Evolutionary conservation across 805 yeast genomes (phyloP), one percentile per base, ranked within the genome.

Genomic region (Suhomyces canberraensis): DNA sequence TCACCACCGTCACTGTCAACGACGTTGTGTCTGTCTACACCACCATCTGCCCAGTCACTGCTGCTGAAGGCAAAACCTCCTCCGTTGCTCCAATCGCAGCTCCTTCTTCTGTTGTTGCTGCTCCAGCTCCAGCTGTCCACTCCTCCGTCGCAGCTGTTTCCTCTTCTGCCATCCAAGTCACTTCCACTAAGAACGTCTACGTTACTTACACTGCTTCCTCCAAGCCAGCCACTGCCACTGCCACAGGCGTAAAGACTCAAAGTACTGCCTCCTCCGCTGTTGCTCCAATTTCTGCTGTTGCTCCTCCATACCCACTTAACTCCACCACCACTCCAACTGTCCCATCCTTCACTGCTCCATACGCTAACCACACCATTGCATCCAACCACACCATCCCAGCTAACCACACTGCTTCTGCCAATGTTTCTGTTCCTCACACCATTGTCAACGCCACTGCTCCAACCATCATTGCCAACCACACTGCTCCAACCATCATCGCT

Each of bases 1-100:
- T 35, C 33, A 47, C 49, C 27, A 48, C 54, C 17, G 38, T 42
- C 19, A 47, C 49, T 14, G 49, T 41, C 7, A 37, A 42, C 33
- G 41, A 31, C 13, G 35, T 33, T 20, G 40, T 26, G 4, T 48
- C 56, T 18, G 40, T 46, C 16, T 50, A 28, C 40, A 36, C 47
- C 32, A 45, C 49, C 24, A 37, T 38, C 25, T 42, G 47, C 25
- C 49, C 49, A 26, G 15, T 37, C 15, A 25, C 45, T 16, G 41
- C 36, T 7, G 35, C 35, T 13, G 16, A 41, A 28, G 19, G 35
- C 16, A 20, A 41, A 14, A 25, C 39, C 27, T 33, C 42, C 26
- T 9, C 39, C 13, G 30, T 38, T n/a, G 22, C 35, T 9, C 27
- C 41, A 21, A 28, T 35, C 8, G 31, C 33, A 13, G 36, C 36